Base-by-base conservation (phyloP, 192 early-diverging fungal genomes). In the Coemansia sp. region DNA sequence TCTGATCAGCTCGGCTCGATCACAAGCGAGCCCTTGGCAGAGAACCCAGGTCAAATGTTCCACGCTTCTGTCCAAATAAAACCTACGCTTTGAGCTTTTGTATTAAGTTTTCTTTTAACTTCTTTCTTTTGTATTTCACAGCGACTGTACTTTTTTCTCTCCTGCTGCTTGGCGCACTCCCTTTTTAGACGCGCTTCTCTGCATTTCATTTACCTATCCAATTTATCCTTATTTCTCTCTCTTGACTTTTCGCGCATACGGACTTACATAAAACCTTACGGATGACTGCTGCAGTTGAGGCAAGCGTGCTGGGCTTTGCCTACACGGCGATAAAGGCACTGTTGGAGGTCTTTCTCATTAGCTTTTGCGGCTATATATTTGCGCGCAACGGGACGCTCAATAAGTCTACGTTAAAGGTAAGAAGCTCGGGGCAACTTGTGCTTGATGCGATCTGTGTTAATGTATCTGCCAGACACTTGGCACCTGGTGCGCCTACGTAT, bases 381-480 rank as follows among this genome's bases (percentile, higher is more conserved):
- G 79, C 80, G 11, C 71, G 72, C 42, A 79, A 77, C 38, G 85
- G 85, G 20, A 77, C 78, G 11, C 80, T 86, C n/a, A 71, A 61
- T 43, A 86, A 80, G 67, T 57, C 77, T 0, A 82, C 80, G 41
- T 73, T 79, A 44, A 86, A 86, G 85, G 85, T 86, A 80, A 68
- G 85, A 46, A 22, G 24, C 54, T 15, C 11, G 27, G 0, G 27
- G 33, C 16, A 27, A 52, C 51, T 52, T 5, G 1, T 57, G 29
- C 29, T 31, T 29, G 29, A 18, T 24, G 4, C 15, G 54, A 57
- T 57, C 54, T 20, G 27, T 24, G 51, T 0, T 10, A 27, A 29
- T 57, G 29, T 31, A 9, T 57, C 54, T 31, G 54, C 15, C 54
- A 29, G 54, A 16, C 12, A 15, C 54, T 57, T 57, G 54, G 54